These are phyloP conservation scores for Oryza meyeriana DNA, from an alignment of 176 grass and related monocot genomes.

Conservation along the genomic window DNA sequence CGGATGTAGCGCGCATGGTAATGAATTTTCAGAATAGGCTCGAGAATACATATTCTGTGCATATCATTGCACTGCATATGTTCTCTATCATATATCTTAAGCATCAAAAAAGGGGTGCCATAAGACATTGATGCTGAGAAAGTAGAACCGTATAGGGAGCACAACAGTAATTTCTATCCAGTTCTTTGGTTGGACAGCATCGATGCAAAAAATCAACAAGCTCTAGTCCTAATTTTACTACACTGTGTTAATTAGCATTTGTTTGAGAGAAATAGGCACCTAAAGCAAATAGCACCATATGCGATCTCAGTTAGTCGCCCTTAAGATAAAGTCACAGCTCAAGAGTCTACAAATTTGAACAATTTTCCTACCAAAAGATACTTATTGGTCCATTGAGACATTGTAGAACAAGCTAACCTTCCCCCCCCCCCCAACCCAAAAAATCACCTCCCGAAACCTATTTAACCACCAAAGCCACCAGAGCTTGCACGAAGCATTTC, in stretches of 20 bases:
- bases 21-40: background rate
- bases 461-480: slow-evolving; percentile 2
- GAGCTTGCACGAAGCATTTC: background rate
- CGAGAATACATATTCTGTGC: background rate
- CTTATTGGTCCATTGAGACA: background rate
- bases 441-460: background rate
- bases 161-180: background rate
- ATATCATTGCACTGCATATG: background rate
- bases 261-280: background rate
- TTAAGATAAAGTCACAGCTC: background rate
- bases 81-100: background rate
- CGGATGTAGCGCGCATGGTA: background rate
- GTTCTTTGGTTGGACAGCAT: slow-evolving; percentile 10
- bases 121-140: background rate
- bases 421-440: background rate
- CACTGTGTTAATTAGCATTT: background rate
- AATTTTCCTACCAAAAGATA: slow-evolving; percentile 8
- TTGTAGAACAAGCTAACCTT: slow-evolving; percentile 10
- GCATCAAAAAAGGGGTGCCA: background rate
- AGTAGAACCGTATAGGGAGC: background rate
- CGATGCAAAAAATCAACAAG: background rate
- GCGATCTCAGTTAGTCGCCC: background rate
- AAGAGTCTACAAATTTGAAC: background rate
- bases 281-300: background rate
- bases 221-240: background rate